Conservation (phyloP, 306 rosid species). For the Herpetospermum pedunculosum region DNA sequence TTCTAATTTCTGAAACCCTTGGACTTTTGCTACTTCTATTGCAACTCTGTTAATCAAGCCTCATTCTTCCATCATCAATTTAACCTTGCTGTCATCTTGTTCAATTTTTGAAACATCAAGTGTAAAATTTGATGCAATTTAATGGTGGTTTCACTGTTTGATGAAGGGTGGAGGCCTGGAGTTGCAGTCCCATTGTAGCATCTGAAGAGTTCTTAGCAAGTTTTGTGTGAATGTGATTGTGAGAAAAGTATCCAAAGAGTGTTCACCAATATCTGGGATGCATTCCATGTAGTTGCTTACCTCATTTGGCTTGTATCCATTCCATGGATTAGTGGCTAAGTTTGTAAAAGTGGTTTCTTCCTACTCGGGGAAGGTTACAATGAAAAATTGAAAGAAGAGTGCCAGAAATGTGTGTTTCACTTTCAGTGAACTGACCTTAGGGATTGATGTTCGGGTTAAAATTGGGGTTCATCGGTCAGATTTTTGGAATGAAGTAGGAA, state of each 20-base stretch:
- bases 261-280: background rate
- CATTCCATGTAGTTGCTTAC: background rate
- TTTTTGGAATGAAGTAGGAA: too few relatives aligned
- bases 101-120: background rate
- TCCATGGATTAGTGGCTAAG: background rate
- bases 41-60: background rate
- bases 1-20: background rate
- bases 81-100: constrained; percentile 4
- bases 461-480: too few relatives aligned
- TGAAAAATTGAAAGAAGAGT: background rate
- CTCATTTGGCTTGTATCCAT: background rate
- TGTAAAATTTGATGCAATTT: background rate
- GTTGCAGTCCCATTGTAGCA: background rate
- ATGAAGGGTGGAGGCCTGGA: background rate
- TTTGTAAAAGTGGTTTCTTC: background rate
- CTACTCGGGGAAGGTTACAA: background rate
- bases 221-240: background rate
- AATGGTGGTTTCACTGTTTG: background rate
- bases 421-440: background rate
- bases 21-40: background rate
- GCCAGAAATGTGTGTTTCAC: background rate
- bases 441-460: background rate
- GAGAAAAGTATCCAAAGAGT: background rate
- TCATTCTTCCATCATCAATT: too few relatives aligned
- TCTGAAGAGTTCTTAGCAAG: background rate